Conservation (phyloP, 208 protist species). For the Porcisia hertigi region DNA sequence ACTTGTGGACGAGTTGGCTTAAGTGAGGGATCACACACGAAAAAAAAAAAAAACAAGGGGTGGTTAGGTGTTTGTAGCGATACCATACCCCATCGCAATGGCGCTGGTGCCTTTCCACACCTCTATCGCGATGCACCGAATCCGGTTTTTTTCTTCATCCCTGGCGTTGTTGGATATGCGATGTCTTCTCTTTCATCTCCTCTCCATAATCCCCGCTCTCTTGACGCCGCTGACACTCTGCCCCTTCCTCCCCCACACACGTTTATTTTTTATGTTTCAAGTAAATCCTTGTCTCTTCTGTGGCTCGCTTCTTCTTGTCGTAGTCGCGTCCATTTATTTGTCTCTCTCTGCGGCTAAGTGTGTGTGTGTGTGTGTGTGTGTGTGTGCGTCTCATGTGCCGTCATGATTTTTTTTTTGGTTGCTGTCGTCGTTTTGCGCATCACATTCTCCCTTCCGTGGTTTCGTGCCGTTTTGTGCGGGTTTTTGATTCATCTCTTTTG, state of each 20-base stretch:
- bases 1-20: constrained; percentile 88
- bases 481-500: not conserved
- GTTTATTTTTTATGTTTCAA: no score
- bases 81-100: not conserved
- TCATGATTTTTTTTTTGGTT: not conserved
- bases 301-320: not conserved
- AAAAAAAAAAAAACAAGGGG: not conserved
- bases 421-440: not conserved
- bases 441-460: not conserved
- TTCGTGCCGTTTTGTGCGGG: not conserved
- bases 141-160: not conserved
- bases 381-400: not conserved
- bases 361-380: not conserved
- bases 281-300: no score
- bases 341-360: not conserved
- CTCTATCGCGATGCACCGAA: not conserved
- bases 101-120: no score
- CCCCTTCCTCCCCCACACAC: not conserved
- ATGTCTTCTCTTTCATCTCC: not conserved
- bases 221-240: not conserved
- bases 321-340: no score
- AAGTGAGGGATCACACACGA: constrained; percentile 13
- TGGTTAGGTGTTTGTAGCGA: not conserved
- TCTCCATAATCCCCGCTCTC: not conserved
- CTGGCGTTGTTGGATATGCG: no score